Percentiles rank a stretch among this genome's conserved stretches.
Evolutionary conservation across 805 yeast species (phyloP).

Genomic region (Candida quercuum): DNA sequence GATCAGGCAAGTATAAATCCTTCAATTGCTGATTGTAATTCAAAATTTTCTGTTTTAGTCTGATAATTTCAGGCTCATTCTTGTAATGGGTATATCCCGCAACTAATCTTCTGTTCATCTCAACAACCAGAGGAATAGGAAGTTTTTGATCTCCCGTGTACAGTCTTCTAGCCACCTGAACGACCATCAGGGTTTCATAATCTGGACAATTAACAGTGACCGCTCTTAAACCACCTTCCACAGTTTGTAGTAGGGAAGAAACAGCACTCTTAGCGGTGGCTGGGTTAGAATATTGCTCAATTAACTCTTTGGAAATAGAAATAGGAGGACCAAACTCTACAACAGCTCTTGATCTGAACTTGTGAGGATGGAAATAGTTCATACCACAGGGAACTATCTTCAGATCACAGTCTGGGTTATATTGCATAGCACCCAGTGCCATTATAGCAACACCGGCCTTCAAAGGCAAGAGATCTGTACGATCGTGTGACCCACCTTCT

Average conservation of each 20-base stretch:
- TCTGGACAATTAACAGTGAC: conserved; percentile 95
- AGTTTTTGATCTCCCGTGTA: conserved; percentile 72
- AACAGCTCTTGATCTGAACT: conserved; percentile 90
- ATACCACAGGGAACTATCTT: conserved; percentile 92
- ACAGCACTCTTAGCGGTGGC: conserved; percentile 67
- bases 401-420: conserved; percentile 67
- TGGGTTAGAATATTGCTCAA: conserved; percentile 58
- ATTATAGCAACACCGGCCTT: conserved; percentile 97
- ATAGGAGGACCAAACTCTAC: conserved; percentile 91
- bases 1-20: conserved; percentile 54
- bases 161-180: conserved; percentile 89
- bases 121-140: conserved; percentile 81
- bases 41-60: conserved; percentile 57
- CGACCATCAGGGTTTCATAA: conserved; percentile 87
- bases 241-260: conserved; percentile 60
- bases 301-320: conserved; percentile 54
- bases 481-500: conserved; percentile 96
- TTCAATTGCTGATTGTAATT: conserved; percentile 62
- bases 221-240: conserved; percentile 71
- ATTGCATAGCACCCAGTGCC: conserved; percentile 91
- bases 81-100: conserved; percentile 73
- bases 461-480: conserved; percentile 83
- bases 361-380: conserved; percentile 93
- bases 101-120: conserved; percentile 83
- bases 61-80: conserved; percentile 61